Conservation (phyloP, 2,329 filamentous ascomycete species). For the Septoria petroselini region DNA sequence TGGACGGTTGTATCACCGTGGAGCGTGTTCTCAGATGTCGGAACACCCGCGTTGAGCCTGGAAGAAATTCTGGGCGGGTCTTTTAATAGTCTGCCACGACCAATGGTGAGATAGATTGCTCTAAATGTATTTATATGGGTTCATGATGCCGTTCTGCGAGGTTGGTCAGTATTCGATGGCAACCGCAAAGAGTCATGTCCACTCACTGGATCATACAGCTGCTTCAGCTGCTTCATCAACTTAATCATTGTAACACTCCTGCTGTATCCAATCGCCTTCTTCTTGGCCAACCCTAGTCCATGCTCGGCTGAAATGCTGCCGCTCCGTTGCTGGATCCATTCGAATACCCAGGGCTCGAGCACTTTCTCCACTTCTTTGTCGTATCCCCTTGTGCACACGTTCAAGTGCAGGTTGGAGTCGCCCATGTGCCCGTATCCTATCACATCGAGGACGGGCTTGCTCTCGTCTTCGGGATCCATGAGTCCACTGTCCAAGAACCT, state of each 20-base stretch:
- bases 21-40: no score
- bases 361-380: constrained; percentile 81
- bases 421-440: constrained; percentile 98
- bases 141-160: constrained; percentile 90
- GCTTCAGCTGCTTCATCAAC: constrained; percentile 94
- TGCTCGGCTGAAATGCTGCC: constrained; percentile 98
- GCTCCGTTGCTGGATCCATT: constrained; percentile 85
- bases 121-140: constrained; percentile 92
- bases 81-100: no score
- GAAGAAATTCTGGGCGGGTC: no score
- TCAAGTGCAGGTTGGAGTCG: constrained; percentile 91
- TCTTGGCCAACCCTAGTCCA: constrained; percentile 90
- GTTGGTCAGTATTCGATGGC: constrained; percentile 15
- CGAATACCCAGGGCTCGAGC: constrained; percentile 93
- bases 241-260: constrained; percentile 80
- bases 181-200: background rate
- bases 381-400: constrained; percentile 77
- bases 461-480: constrained; percentile 66
- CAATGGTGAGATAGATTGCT: no score
- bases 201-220: constrained; percentile 87
- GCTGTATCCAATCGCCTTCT: constrained; percentile 91
- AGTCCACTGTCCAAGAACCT: constrained; percentile 71
- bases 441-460: constrained; percentile 79
- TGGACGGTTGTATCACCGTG: no score
- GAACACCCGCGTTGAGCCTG: no score